Conservation (phyloP, 495 filamentous ascomycete genomes). For the Penicillium atrosanguineum region DNA sequence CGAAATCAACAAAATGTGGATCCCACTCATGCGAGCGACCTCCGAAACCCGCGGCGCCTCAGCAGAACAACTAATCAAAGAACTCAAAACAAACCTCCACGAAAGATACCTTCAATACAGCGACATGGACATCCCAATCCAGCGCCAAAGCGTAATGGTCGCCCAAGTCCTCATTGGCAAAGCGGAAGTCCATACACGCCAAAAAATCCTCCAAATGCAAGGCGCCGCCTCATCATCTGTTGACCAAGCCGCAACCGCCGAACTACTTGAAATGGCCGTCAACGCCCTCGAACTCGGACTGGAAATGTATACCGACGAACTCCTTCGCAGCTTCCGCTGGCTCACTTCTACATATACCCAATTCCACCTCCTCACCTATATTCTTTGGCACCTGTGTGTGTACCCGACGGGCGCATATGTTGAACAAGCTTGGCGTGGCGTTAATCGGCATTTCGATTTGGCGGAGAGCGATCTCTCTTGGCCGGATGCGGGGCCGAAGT, state of each 20-base stretch:
- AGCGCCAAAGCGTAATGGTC: slow-evolving; percentile 24
- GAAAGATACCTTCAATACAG: slow-evolving; percentile 24
- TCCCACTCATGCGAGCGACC: slow-evolving; percentile 1
- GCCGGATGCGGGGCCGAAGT: slow-evolving; percentile 17
- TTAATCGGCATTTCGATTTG: slow-evolving; percentile 21
- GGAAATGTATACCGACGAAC: slow-evolving; percentile 25
- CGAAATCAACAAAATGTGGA: slow-evolving; percentile 24
- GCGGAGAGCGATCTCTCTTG: slow-evolving; percentile 10
- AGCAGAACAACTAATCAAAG: slow-evolving; percentile 12
- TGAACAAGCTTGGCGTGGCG: slow-evolving; percentile 19
- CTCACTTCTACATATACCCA: slow-evolving; percentile 26
- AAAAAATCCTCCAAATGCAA: slow-evolving; percentile 20
- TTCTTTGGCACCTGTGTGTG: slow-evolving; percentile 33
- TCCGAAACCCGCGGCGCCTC: slow-evolving; percentile 6
- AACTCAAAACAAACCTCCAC: slow-evolving; percentile 19
- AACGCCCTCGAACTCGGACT: slow-evolving; percentile 19
- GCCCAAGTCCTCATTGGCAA: slow-evolving; percentile 23
- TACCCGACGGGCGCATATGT: slow-evolving; percentile 15
- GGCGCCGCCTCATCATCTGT: slow-evolving; percentile 1
- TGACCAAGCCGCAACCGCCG: slow-evolving; percentile 4
- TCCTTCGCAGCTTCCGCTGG: slow-evolving; percentile 30
- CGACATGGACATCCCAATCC: slow-evolving; percentile 33
- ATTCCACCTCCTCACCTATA: slow-evolving; percentile 30
- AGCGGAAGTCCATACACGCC: slow-evolving; percentile 24
- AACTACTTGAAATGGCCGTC: slow-evolving; percentile 17